phyloP scores from a whole-genome alignment of 176 grass and related monocot species.

The Metroxylon sagu region DNA sequence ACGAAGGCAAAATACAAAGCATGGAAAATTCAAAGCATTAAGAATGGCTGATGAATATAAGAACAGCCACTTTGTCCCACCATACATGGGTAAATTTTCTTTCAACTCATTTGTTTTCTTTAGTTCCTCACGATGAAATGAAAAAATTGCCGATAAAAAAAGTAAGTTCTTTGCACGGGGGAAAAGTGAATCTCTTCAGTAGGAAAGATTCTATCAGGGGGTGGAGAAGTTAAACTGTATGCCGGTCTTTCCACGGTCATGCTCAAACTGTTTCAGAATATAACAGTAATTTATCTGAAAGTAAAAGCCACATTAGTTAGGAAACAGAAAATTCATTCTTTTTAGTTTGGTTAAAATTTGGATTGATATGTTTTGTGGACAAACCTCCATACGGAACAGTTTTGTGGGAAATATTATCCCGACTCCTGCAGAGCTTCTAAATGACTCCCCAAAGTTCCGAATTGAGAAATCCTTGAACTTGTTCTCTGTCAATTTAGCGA shows the following conservation, averaged over 20 bases:
- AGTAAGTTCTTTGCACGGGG: no score
- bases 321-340: background rate
- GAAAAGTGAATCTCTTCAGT: no score
- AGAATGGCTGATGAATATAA: no score
- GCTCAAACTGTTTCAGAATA: slow-evolving; percentile 72
- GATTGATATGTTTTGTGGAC: slow-evolving; percentile 2
- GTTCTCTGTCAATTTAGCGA: slow-evolving; percentile 45
- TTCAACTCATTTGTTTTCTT: no score
- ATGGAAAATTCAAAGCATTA: no score
- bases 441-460: slow-evolving; percentile 35
- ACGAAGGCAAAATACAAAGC: no score
- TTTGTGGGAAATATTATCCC: slow-evolving; percentile 85
- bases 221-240: slow-evolving; percentile 95
- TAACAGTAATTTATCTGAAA: slow-evolving; percentile 91
- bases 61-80: no score
- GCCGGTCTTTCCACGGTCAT: slow-evolving; percentile 73
- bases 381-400: slow-evolving; percentile 82
- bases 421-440: slow-evolving; percentile 70
- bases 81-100: no score
- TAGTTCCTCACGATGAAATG: no score
- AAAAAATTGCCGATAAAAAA: no score
- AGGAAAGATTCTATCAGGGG: slow-evolving; percentile 5
- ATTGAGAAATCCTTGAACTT: slow-evolving; percentile 58
- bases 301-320: background rate
- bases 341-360: no score